A percentile compares a stretch with the other conserved stretches of the same genome.
Evolutionary conservation across 1,284 basidiomycete genomes (phyloP).

Genomic region (Puccinia novopanici): DNA sequence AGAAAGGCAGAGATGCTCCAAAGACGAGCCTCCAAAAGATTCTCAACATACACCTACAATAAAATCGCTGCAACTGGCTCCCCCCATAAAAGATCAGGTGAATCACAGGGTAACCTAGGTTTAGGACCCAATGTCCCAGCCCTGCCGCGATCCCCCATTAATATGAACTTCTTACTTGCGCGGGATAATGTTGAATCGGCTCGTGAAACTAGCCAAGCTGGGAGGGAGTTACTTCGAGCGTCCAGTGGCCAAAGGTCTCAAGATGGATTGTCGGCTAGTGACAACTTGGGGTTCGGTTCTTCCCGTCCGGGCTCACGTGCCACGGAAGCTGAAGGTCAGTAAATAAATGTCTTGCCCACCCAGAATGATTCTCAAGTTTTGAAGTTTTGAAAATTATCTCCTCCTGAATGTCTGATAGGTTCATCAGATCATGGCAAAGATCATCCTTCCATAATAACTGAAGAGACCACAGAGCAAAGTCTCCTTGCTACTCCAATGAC

Average conservation of each 20-base stretch:
- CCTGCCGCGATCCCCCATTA: slow-evolving; percentile 39
- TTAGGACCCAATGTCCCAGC: slow-evolving; percentile 35
- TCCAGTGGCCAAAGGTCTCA: slow-evolving; percentile 23
- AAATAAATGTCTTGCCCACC: not conserved
- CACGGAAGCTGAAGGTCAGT: slow-evolving; percentile 6
- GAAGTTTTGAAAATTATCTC: not conserved
- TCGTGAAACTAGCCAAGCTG: slow-evolving; percentile 2
- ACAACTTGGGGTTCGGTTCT: not conserved
- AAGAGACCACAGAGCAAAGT: slow-evolving; percentile 32
- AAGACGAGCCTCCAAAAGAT: slow-evolving; percentile 89
- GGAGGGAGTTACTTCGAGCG: slow-evolving; percentile 32
- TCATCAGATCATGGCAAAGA: slow-evolving; percentile 10
- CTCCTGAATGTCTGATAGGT: slow-evolving; percentile 2
- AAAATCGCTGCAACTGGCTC: slow-evolving; percentile 71
- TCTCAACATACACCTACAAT: slow-evolving; percentile 91
- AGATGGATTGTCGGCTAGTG: slow-evolving; percentile 5
- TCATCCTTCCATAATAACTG: slow-evolving; percentile 20
- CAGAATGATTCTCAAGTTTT: not conserved
- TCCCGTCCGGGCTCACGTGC: not conserved
- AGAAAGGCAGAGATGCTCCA: slow-evolving; percentile 83
- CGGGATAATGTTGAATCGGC: slow-evolving; percentile 34
- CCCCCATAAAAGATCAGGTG: slow-evolving; percentile 30
- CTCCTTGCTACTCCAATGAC: slow-evolving; percentile 55
- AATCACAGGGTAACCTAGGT: slow-evolving; percentile 12
- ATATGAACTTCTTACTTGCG: slow-evolving; percentile 25